Conservation (phyloP, 495 filamentous ascomycete species). For the Hypoxylon lenormandii region DNA sequence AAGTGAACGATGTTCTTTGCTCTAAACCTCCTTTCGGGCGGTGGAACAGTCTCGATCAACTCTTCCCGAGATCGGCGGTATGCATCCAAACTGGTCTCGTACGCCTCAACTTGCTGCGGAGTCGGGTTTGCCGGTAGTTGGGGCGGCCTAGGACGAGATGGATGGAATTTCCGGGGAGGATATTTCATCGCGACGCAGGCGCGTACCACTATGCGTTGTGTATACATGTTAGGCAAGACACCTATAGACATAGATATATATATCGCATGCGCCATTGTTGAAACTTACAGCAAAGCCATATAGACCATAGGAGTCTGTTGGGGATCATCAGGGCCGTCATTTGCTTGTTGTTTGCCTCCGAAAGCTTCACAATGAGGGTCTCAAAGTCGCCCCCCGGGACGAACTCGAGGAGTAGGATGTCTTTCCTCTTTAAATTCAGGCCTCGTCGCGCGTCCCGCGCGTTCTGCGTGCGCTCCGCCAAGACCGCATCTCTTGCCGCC, state of each 20-base stretch:
- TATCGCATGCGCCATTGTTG: neutral
- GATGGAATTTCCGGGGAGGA: conserved; percentile 41
- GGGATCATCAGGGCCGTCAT: neutral
- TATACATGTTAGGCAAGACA: neutral
- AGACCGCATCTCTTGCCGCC: neutral
- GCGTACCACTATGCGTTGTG: conserved; percentile 19
- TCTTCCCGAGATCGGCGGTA: neutral
- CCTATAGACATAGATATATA: too few species aligned
- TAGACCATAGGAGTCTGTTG: conserved; percentile 25
- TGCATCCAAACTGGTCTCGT: too few species aligned
- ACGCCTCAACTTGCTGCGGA: neutral
- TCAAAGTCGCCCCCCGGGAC: conserved; percentile 20
- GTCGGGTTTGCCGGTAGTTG: neutral
- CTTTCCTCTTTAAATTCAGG: neutral
- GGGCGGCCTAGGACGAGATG: conserved; percentile 1
- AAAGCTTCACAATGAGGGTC: neutral
- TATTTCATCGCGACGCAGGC: conserved; percentile 37
- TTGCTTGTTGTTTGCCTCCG: neutral
- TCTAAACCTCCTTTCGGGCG: conserved; percentile 17
- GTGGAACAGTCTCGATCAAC: conserved; percentile 22
- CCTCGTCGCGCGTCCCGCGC: too few species aligned
- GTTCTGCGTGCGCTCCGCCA: too few species aligned
- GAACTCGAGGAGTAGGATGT: conserved; percentile 35
- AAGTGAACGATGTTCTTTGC: conserved; percentile 37
- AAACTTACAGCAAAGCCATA: conserved; percentile 41